These are phyloP conservation scores for Sanguinoderma infundibulare DNA, from an alignment of 1,284 basidiomycete genomes.

Conservation along the genomic window DNA sequence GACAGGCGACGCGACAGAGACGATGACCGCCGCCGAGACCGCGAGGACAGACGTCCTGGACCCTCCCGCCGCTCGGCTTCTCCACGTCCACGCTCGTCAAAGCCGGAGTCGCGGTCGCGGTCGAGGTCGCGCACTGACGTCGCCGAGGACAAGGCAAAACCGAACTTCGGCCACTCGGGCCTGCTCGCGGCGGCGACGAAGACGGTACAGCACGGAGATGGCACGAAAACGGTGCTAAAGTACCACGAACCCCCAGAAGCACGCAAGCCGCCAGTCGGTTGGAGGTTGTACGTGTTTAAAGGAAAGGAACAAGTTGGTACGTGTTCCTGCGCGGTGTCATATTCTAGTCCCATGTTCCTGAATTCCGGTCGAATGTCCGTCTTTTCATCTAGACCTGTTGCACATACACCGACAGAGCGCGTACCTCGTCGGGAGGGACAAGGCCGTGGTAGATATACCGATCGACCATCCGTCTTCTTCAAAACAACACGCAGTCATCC, in stretches of 20 bases:
- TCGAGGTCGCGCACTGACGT: conserved; percentile 39
- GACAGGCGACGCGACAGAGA: conserved; percentile 21
- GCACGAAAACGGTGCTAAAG: conserved; percentile 89
- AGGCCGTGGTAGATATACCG: conserved; percentile 86
- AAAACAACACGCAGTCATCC: conserved; percentile 97
- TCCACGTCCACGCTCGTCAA: conserved; percentile 45
- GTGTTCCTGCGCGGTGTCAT: conserved; percentile 34
- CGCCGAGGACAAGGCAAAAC: conserved; percentile 67
- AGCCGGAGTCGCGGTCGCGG: conserved; percentile 40
- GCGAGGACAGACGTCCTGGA: conserved; percentile 30
- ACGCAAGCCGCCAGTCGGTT: conserved; percentile 85
- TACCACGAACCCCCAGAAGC: conserved; percentile 99
- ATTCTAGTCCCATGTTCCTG: background rate
- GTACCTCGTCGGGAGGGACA: conserved; percentile 92
- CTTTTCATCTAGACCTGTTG: conserved; percentile 67
- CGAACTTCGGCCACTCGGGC: conserved; percentile 89
- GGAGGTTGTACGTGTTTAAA: conserved; percentile 98
- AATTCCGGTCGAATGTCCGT: background rate
- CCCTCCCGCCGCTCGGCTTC: conserved; percentile 63
- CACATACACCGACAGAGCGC: conserved; percentile 94
- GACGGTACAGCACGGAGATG: conserved; percentile 74
- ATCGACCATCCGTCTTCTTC: conserved; percentile 97
- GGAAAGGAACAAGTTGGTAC: conserved; percentile 90
- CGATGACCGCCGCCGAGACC: conserved; percentile 9
- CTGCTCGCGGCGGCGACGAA: conserved; percentile 95